Base-by-base conservation (phyloP, 345 rosid species). In the Citrus unshiu region DNA sequence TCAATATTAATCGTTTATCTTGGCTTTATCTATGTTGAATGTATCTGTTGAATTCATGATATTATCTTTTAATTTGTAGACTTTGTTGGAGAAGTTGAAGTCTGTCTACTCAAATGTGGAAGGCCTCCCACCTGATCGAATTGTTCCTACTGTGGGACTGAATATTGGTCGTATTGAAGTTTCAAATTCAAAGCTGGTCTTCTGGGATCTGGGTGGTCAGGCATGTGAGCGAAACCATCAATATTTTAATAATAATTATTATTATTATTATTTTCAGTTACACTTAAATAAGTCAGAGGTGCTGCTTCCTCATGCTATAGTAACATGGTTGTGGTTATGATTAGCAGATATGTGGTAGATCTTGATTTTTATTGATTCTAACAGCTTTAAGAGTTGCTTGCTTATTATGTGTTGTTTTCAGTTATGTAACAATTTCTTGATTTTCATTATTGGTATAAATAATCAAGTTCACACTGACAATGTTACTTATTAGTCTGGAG, bases 171-270 rank as follows among this genome's bases (percentile, higher is more conserved):
- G 97, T 27, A 86, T 92, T 58, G 97, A 94, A 93, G 89, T 86
- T 76, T 75, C 94, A 37, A 93, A 91, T 84, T 72, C 97, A 27
- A 97, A 97, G 86, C 93, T 97, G 21, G 90, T 97, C 65, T 93
- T 94, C 77, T 97, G 99, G 99, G 99, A 97, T 80, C 87, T 97
- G 14, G 99, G 99, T 37, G 99, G 99, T 80, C 98, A 97, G 96
- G 99, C 93, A 79, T 78, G 81, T 81, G 58, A 65, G 61, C 29
- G 68, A 68, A 7, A 21, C 46, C 18, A 43, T 7, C 66, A 60
- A 8, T 25, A 24, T 51, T 51, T 51, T 51, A 4, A 3, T 49
- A 1, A 43, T 16, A 3, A 14, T 51, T 13, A 16, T 16, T 54
- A 4, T 51, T 5, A 46, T 16, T 12, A 4, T 49, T 13, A 0